Conservation (phyloP, 1,284 basidiomycete species). For the Butyriboletus appendiculatus region DNA sequence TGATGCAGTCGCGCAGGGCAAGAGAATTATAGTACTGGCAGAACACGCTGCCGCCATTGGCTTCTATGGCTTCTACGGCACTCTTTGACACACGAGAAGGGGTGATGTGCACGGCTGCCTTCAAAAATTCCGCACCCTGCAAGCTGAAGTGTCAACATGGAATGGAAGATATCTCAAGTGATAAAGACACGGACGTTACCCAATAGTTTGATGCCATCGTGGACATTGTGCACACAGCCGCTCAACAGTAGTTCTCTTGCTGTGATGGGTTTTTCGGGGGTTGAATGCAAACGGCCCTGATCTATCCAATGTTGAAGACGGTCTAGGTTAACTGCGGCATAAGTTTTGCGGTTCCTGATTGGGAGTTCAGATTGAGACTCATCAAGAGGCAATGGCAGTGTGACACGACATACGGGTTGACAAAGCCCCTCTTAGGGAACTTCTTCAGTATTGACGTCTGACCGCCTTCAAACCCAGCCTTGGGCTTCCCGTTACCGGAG, state of each 20-base stretch:
- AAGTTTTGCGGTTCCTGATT: constrained; percentile 68
- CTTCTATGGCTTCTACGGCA: constrained; percentile 86
- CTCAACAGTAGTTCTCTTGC: constrained; percentile 83
- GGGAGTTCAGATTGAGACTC: constrained; percentile 2
- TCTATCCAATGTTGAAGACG: constrained; percentile 92
- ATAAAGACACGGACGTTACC: constrained; percentile 62
- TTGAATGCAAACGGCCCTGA: constrained; percentile 77
- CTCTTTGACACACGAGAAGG: constrained; percentile 86
- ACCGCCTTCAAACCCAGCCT: constrained; percentile 90
- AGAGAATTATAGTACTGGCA: constrained; percentile 94
- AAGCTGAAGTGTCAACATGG: constrained; percentile 2
- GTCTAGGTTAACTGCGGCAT: constrained; percentile 85
- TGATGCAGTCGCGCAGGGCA: constrained; percentile 79
- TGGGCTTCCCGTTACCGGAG: constrained; percentile 83
- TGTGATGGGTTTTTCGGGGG: constrained; percentile 85
- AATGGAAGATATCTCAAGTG: neutral
- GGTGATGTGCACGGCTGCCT: constrained; percentile 77
- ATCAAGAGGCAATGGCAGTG: neutral
- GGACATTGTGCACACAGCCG: constrained; percentile 86
- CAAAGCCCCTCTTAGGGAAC: constrained; percentile 94
- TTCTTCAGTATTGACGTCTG: constrained; percentile 93
- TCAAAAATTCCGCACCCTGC: constrained; percentile 69
- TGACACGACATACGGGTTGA: constrained; percentile 75
- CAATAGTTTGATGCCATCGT: constrained; percentile 91
- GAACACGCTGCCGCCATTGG: constrained; percentile 79